Conservation (phyloP, 2,329 filamentous ascomycete genomes). For the Nigrospora sphaerica region DNA sequence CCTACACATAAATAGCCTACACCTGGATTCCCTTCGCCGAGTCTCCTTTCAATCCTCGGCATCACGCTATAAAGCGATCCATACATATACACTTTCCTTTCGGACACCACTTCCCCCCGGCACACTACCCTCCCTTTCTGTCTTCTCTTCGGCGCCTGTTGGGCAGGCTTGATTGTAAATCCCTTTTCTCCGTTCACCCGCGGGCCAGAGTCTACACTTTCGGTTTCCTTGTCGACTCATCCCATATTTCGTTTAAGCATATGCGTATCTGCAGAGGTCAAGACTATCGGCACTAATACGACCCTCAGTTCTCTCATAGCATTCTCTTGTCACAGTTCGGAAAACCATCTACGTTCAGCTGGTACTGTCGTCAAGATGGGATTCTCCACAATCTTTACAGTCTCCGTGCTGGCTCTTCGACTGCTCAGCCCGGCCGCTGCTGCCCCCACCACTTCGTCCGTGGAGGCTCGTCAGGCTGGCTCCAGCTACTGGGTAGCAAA, state of each 20-base stretch:
- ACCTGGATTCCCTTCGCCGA: background rate
- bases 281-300: background rate
- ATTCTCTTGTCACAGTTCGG: conserved; percentile 3
- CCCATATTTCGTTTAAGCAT: background rate
- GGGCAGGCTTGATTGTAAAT: too few relatives aligned
- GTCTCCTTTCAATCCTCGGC: background rate
- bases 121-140: too few relatives aligned
- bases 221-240: background rate
- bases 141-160: too few relatives aligned
- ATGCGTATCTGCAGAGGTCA: background rate
- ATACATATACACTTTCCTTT: background rate
- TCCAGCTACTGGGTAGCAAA: conserved; percentile 65
- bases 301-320: too few relatives aligned
- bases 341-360: conserved; percentile 17
- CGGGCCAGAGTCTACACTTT: too few relatives aligned
- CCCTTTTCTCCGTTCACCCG: too few relatives aligned
- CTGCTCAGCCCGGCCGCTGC: conserved; percentile 14
- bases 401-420: conserved; percentile 16
- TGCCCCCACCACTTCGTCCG: conserved; percentile 10
- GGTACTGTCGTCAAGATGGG: conserved; percentile 23
- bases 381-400: conserved; percentile 19
- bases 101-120: too few relatives aligned
- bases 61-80: background rate
- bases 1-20: too few relatives aligned
- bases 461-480: conserved; percentile 17